Base-by-base conservation (phyloP, 2,329 filamentous ascomycete species). In the Colletotrichum aenigma region DNA sequence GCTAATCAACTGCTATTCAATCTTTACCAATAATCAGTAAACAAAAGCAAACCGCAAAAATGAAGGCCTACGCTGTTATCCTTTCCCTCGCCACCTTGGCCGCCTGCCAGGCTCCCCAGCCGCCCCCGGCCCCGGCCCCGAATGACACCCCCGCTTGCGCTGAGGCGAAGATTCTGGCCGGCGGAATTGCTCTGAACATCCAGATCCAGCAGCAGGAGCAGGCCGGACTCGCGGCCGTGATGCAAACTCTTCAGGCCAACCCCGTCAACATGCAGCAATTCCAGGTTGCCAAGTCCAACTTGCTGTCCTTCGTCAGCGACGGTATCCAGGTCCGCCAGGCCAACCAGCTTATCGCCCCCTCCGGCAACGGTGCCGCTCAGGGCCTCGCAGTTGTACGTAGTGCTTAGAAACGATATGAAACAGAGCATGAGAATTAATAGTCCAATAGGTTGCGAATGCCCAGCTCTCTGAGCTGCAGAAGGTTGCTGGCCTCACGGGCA, bases 241-340 rank as follows among this genome's bases (percentile, higher is more conserved):
- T 61, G n/a, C 64, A 77, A 43, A 36, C 71, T 3, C 72, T 77
- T 5, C 64, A 68, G 72, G 67, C 67, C 10, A 75, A 75, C 18
- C 75, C 75, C 6, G 52, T 61, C 64, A 75, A 77, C 30, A 66
- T 65, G 43, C 71, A 75, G 56, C 72, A 77, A 48, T 77, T 77
- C 48, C 71, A 77, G 75, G 64, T 70, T 24, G 75, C 75, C 72
- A 77, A 77, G 68, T 75, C 75, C 60, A 77, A 75, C 30, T 67
- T 77, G 43, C 48, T 77, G 7, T 71, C 75, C 15, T 75, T 75
- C 32, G 75, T 77, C 34, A 77, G 72, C 62, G 75, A 77, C 21
- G 75, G 75, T 3, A 77, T 77, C 26, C 71, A 71, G 64, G 24
- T 77, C 16, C 67, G 75, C 56, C 71, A 77, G 62, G 48, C 75